Base-by-base conservation (phyloP, 148 eudicot genomes). In the Dysphania ambrosioides region DNA sequence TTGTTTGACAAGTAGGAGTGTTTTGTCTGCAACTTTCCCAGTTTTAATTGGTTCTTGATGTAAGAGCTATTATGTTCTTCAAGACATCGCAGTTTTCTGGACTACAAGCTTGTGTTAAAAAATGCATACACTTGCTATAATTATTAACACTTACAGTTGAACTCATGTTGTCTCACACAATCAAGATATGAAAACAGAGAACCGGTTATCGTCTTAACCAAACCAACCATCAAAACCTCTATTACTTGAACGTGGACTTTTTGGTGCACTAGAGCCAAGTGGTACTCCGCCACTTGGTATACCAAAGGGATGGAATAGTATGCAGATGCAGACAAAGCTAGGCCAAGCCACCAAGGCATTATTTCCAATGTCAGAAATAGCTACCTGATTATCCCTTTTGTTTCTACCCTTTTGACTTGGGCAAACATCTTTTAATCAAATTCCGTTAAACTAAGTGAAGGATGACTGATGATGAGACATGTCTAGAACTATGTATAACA, bases 401-500 rank as follows among this genome's bases (percentile, higher is more conserved):
- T 38, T 35, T 13, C 44, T 65, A 27, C 35, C 38, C n/a, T 61
- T 18, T 61, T 30, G 66, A 61, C 66, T 6, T 30, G 8, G 65
- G 30, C 1, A 61, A 18, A 5, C 66, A 30, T 30, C 19, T 8
- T 5, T 58, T 24, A 58, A 24, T 58, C 26, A 6, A 27, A 35
- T n/a, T 29, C 19, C 15, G 6, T 63, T 63, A 38, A 38, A 24
- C 3, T 21, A 38, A 23, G 47, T 30, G 49, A 2, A 64, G 15
- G 44, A 21, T 65, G 44, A 35, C 29, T 35, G 18, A 2, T 35
- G 18, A 2, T 36, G 31, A 66, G 49, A 66, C 51, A 66, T 66
- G 70, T 38, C 19, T 2, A 24, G 12, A 29, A 66, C 69, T 66
- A 70, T 13, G 40, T 53, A 70, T 19, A 31, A 51, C 73, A n/a